Conservation (phyloP, 2,329 filamentous ascomycete species). For the Colletotrichum cuscutae region DNA sequence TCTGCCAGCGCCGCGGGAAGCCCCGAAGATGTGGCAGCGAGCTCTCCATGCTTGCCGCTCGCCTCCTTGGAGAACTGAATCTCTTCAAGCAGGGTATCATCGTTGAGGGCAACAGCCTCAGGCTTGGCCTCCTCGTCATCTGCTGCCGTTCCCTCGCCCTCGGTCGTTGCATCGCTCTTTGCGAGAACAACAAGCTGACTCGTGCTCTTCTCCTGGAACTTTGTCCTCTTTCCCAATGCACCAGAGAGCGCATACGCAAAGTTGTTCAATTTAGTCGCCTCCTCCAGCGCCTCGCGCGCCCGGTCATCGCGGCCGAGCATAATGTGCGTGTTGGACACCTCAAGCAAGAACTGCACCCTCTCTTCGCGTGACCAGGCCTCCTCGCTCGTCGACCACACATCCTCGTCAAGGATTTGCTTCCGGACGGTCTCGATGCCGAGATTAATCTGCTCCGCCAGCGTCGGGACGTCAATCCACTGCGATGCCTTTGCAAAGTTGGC, state of each 20-base stretch:
- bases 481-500: conserved; percentile 66
- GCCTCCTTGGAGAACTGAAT: conserved; percentile 75
- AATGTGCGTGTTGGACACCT: conserved; percentile 85
- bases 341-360: conserved; percentile 79
- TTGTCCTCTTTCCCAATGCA: conserved; percentile 85
- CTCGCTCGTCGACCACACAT: conserved; percentile 48
- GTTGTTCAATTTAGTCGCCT: conserved; percentile 73
- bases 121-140: conserved; percentile 56
- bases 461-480: conserved; percentile 69
- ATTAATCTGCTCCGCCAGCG: conserved; percentile 62
- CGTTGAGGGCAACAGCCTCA: conserved; percentile 81
- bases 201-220: conserved; percentile 80
- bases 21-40: conserved; percentile 45
- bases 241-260: conserved; percentile 88
- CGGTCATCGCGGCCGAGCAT: conserved; percentile 84
- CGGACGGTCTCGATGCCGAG: conserved; percentile 55
- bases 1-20: conserved; percentile 71
- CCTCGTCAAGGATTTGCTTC: conserved; percentile 45
- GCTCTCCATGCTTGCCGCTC: conserved; percentile 47
- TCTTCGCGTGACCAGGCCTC: conserved; percentile 56
- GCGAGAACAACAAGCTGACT: conserved; percentile 94
- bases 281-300: conserved; percentile 76
- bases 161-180: conserved; percentile 63
- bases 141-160: conserved; percentile 24
- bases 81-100: conserved; percentile 90